Conservation (phyloP, 768 basidiomycete species). For the Hemileccinum impolitum region DNA sequence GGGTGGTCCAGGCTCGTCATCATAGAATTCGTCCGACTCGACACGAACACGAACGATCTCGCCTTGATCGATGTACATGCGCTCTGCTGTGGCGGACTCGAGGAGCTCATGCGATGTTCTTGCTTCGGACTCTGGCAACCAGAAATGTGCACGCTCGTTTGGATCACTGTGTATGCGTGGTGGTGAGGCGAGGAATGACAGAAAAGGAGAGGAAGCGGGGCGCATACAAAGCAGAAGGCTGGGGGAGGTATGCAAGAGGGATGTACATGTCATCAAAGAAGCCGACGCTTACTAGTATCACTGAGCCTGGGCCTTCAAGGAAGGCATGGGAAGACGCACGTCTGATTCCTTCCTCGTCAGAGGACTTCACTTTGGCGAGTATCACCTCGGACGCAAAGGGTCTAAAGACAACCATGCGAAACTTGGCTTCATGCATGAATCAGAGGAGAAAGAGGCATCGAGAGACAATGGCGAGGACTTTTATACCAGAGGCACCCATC, state of each 20-base stretch:
- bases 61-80: slow-evolving; percentile 80
- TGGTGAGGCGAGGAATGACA: not conserved
- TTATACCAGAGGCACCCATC: slow-evolving; percentile 96
- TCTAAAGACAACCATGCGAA: slow-evolving; percentile 86
- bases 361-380: slow-evolving; percentile 83
- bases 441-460: not conserved
- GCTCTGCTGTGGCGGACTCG: slow-evolving; percentile 58
- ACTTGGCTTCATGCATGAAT: slow-evolving; percentile 55
- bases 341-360: slow-evolving; percentile 81
- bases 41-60: slow-evolving; percentile 77
- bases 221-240: slow-evolving; percentile 74
- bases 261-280: slow-evolving; percentile 96
- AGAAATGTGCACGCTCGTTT: slow-evolving; percentile 81
- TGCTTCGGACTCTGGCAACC: slow-evolving; percentile 63
- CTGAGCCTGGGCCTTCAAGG: not conserved
- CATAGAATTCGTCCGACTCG: slow-evolving; percentile 79
- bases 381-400: slow-evolving; percentile 91
- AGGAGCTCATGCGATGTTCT: slow-evolving; percentile 58
- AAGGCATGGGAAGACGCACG: slow-evolving; percentile 44
- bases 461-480: slow-evolving; percentile 41
- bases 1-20: slow-evolving; percentile 83
- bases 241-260: slow-evolving; percentile 73
- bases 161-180: slow-evolving; percentile 52
- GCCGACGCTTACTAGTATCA: slow-evolving; percentile 65
- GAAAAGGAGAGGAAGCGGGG: not conserved